Evolutionary conservation across 331 rosid species (phyloP), one percentile per base, ranked within the genome.

Genomic region (Phaseolus coccineus): DNA sequence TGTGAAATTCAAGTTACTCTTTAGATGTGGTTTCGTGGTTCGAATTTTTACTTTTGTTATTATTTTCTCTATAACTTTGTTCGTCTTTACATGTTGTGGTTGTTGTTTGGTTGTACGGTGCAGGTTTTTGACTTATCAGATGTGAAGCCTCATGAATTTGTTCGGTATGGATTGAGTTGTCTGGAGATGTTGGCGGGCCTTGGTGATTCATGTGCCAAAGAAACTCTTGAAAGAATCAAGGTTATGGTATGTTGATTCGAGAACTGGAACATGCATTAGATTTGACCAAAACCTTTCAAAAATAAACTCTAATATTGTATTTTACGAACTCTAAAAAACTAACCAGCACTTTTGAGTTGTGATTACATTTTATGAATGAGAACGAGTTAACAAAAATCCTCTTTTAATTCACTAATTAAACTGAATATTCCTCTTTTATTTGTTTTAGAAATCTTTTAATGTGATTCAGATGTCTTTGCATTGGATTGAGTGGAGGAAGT

Each of bases 401-500:
- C 22, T 19, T 19, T 19, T 19, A 19, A 19, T 19, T 19, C 22
- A 19, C 22, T 19, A 19, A 19, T 19, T 19, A 19, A 19, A 19
- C 22, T 19, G 22, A 19, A 19, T 19, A 19, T 19, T 19, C 22
- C 22, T 19, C 22, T 19, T 19, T 19, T 19, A 19, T 19, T 19
- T 19, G 22, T 19, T 19, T 19, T 19, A 19, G 22, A 19, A 19
- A 19, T 19, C 22, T 19, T 19, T 19, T 19, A 19, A 19, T 19
- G 22, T 19, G 22, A 19, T 19, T 19, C 22, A 19, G 22, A 19
- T 19, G 22, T 19, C 22, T 19, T 19, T 19, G 22, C 22, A 95
- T 97, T 78, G 98, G 97, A 79, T 76, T 95, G 92, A 95, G 98
- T 78, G 98, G 96, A 57, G 98, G 97, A 81, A 95, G 98, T 87